A percentile compares a stretch with the other conserved stretches of the same genome.
Conservation (phyloP, 306 rosid genomes). For the Rosa multiflora region DNA sequence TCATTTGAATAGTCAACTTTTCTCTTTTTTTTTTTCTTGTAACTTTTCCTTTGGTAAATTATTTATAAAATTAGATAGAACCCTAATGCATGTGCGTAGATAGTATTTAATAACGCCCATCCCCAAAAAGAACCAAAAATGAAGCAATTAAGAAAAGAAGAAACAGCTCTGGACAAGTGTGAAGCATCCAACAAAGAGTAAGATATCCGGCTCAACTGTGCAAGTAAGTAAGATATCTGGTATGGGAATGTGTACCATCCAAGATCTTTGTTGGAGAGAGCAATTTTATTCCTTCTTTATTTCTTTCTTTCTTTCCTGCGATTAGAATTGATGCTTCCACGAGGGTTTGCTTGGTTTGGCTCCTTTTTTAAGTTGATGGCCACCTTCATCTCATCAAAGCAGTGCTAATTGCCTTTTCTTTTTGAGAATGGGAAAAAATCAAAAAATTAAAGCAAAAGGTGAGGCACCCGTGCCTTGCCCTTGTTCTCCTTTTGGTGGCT, state of each 20-base stretch:
- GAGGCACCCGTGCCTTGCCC: constrained; percentile 38
- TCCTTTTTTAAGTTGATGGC: not conserved
- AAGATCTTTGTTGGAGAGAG: constrained; percentile 66
- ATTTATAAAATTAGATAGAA: not conserved
- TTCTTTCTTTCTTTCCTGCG: constrained; percentile 47
- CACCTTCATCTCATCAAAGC: not conserved
- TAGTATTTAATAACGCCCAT: not conserved
- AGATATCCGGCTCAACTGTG: too few species aligned
- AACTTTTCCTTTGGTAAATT: not conserved
- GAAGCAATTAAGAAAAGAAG: constrained; percentile 16
- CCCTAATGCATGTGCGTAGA: not conserved
- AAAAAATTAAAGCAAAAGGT: constrained; percentile 32
- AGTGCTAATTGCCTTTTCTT: not conserved
- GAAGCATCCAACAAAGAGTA: too few species aligned
- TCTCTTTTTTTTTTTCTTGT: not conserved
- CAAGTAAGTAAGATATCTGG: not conserved
- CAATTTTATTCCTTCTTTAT: not conserved
- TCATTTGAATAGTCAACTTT: not conserved
- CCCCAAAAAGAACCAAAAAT: constrained; percentile 3
- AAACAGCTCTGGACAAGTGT: not conserved
- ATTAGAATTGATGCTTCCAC: constrained; percentile 58
- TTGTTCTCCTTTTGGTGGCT: constrained; percentile 38
- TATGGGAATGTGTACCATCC: constrained; percentile 38
- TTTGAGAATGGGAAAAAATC: constrained; percentile 33
- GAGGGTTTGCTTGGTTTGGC: not conserved